Conservation (phyloP, 768 basidiomycete genomes). For the Tremella yokohamensis region DNA sequence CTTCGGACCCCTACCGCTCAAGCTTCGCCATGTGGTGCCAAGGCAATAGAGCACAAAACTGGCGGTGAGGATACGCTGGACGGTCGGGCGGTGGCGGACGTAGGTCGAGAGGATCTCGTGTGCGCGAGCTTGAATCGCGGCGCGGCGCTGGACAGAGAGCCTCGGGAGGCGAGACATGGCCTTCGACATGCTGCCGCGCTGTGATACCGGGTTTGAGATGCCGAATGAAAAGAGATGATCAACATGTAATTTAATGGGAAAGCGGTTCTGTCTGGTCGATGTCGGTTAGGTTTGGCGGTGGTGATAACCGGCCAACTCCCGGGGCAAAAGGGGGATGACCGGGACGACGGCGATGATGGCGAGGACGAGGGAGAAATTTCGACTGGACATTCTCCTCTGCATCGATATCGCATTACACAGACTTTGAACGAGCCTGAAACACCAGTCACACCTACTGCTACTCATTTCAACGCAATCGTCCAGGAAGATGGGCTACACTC, state of each 20-base stretch:
- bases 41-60: slow-evolving; percentile 69
- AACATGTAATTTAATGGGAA: too few relatives aligned
- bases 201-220: not conserved
- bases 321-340: too few relatives aligned
- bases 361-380: too few relatives aligned
- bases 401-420: too few relatives aligned
- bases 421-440: too few relatives aligned
- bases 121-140: not conserved
- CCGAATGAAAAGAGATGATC: too few relatives aligned
- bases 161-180: not conserved
- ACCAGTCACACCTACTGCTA: not conserved
- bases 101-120: slow-evolving; percentile 53
- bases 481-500: slow-evolving; percentile 79
- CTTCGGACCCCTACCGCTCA: slow-evolving; percentile 54
- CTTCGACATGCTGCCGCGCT: not conserved
- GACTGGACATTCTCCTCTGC: too few relatives aligned
- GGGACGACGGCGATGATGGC: too few relatives aligned
- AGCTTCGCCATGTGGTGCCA: slow-evolving; percentile 60
- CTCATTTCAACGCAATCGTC: too few relatives aligned
- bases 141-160: not conserved
- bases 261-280: too few relatives aligned
- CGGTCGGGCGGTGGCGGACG: slow-evolving; percentile 61
- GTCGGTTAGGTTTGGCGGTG: too few relatives aligned
- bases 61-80: slow-evolving; percentile 67
- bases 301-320: too few relatives aligned